Evolutionary conservation across 2,329 filamentous ascomycete genomes (phyloP).

Genomic region (Ceratocystis albifundus): DNA sequence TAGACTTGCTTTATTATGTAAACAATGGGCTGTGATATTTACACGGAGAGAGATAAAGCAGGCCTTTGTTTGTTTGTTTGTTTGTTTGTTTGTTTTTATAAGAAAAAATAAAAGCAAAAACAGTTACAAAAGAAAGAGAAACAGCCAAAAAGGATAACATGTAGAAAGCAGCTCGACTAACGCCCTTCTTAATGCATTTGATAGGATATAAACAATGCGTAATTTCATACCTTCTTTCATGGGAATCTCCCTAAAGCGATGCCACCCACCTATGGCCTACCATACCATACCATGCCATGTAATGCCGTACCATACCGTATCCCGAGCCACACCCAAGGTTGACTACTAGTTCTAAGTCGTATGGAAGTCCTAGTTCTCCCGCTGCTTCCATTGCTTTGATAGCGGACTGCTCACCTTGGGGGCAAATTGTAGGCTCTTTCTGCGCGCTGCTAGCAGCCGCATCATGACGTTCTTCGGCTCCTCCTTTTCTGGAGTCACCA

Average conservation of each 20-base stretch:
- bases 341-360: too few relatives aligned
- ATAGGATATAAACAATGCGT: conserved; percentile 11
- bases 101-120: background rate
- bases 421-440: conserved; percentile 68
- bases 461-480: conserved; percentile 45
- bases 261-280: too few relatives aligned
- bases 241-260: background rate
- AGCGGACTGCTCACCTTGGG: conserved; percentile 65
- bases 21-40: background rate
- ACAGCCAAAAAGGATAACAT: background rate
- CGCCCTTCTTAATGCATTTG: background rate
- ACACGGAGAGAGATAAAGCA: too few relatives aligned
- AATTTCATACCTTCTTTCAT: conserved; percentile 7
- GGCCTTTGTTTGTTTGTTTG: background rate
- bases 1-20: too few relatives aligned
- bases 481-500: conserved; percentile 40
- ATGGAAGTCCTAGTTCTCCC: background rate
- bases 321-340: too few relatives aligned
- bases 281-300: too few relatives aligned
- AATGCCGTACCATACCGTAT: too few relatives aligned
- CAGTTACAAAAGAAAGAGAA: background rate
- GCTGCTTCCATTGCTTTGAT: conserved; percentile 42
- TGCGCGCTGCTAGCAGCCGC: conserved; percentile 57
- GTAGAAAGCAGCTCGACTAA: background rate
- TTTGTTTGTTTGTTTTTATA: background rate